Base-by-base conservation (phyloP, 805 yeast species). In the Cyberlindnera lachancei region DNA sequence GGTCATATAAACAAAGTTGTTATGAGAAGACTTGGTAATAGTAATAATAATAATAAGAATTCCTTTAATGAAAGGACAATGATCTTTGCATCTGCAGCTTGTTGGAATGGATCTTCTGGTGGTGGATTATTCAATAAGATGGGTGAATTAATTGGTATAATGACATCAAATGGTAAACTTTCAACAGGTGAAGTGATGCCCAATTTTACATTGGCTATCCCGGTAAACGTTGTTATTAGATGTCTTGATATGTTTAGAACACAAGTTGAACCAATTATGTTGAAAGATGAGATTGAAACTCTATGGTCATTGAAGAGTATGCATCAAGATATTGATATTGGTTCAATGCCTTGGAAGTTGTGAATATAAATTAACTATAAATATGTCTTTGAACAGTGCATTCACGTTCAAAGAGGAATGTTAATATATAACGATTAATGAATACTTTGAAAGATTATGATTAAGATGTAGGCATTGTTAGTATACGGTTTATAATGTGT, bases 41-140 rank as follows among this genome's bases (percentile, higher is more conserved):
- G 27, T 12, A 31, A 30, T 2, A 13, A 12, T 4, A n/a, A n/a
- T n/a, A n/a, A n/a, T n/a, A n/a, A n/a, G n/a, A n/a, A n/a, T n/a
- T n/a, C n/a, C n/a, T n/a, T n/a, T n/a, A n/a, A 18, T 18, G 37
- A 38, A 7, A 26, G 18, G 11, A 34, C 53, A 1, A 32, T 52
- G 37, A 14, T 52, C n/a, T 28, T 52, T 3, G 49, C 38, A 3
- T 45, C 52, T 11, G 52, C 55, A 5, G 43, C 47, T 13, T 52
- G 56, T 25, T 52, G 56, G 56, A 52, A 50, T 30, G 56, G 56
- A 3, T 48, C 54, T 12, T 45, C 52, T 10, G 56, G 56, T 6
- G 56, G 56, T 5, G 55, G 56, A 1, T 15, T 50, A n/a, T 50
- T 52, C 30, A 50, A 44, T 26, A 30, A 29, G 6, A 27, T 23